Percentiles rank a stretch among this genome's conserved stretches.
phyloP scores from a whole-genome alignment of 2,329 filamentous ascomycete species.

The Sarocladiaceae sp. region DNA sequence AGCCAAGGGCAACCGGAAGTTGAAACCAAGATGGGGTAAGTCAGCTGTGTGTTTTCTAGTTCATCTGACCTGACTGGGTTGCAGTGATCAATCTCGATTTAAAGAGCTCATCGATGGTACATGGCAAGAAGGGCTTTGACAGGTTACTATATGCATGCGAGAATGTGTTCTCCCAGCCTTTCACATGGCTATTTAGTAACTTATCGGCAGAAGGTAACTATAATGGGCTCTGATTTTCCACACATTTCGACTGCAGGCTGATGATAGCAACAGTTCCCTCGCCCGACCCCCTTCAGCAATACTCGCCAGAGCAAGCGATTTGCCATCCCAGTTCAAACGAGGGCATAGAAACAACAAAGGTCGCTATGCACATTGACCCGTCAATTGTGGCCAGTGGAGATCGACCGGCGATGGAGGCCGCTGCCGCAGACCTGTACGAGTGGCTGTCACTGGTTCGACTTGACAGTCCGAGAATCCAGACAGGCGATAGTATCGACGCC shows the following conservation, averaged over 20 bases:
- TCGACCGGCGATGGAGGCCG: constrained; percentile 52
- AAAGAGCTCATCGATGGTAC: constrained; percentile 66
- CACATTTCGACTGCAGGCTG: constrained; percentile 17
- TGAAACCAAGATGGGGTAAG: constrained; percentile 70
- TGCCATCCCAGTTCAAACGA: constrained; percentile 18
- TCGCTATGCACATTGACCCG: constrained; percentile 19
- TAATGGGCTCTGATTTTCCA: constrained; percentile 25
- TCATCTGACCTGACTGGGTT: constrained; percentile 17
- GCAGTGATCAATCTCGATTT: constrained; percentile 74
- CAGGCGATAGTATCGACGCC: constrained; percentile 55
- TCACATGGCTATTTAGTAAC: constrained; percentile 76
- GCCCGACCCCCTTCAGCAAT: constrained; percentile 42
- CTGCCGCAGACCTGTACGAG: constrained; percentile 60
- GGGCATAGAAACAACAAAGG: constrained; percentile 16
- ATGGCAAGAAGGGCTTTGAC: constrained; percentile 78
- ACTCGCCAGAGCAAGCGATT: constrained; percentile 37
- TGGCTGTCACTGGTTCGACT: constrained; percentile 67
- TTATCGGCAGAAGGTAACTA: constrained; percentile 24
- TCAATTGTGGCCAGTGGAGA: constrained; percentile 27
- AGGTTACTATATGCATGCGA: constrained; percentile 71
- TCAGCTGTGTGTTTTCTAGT: constrained; percentile 1
- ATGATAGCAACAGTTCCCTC: constrained; percentile 31
- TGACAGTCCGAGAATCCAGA: constrained; percentile 54
- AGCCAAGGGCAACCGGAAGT: constrained; percentile 48
- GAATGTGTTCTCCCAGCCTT: constrained; percentile 61